Conservation (phyloP, 805 yeast genomes). For the Candida coquimbonensis region DNA sequence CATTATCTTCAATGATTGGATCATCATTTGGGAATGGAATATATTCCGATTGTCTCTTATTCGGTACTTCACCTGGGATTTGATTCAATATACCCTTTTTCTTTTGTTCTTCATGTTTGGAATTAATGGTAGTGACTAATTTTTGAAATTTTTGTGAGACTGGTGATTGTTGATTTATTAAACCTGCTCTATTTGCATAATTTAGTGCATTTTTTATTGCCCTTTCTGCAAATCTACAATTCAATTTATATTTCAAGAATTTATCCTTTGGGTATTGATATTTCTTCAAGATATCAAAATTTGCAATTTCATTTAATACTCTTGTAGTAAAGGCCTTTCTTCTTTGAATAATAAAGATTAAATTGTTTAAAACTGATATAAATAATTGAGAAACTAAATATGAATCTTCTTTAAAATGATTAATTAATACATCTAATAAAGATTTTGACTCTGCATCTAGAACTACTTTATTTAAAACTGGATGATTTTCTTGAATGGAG, state of each 20-base stretch:
- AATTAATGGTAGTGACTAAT: constrained; percentile 16
- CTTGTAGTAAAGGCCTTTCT: constrained; percentile 56
- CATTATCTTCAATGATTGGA: constrained; percentile 31
- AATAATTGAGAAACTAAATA: constrained; percentile 50
- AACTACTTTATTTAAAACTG: constrained; percentile 46
- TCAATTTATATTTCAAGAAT: constrained; percentile 39
- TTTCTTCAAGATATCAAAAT: constrained; percentile 53
- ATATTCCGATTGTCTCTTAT: constrained; percentile 19
- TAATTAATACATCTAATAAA: constrained; percentile 58
- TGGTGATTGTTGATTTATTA: constrained; percentile 19
- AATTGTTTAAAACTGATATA: constrained; percentile 61
- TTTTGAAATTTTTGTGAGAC: constrained; percentile 14
- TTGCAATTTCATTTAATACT: constrained; percentile 51
- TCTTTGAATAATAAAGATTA: constrained; percentile 54
- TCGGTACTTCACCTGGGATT: constrained; percentile 22
- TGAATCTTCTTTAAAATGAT: constrained; percentile 47
- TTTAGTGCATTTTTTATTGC: constrained; percentile 39
- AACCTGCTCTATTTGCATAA: constrained; percentile 31
- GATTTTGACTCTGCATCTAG: constrained; percentile 69
- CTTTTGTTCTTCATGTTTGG: constrained; percentile 22
- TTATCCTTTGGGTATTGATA: constrained; percentile 38
- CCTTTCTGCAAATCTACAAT: constrained; percentile 59
- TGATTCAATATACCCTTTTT: constrained; percentile 20
- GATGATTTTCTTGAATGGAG: constrained; percentile 40
- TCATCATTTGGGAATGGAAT: constrained; percentile 27